Conservation (phyloP, 2,329 filamentous ascomycete species). For the Metarhizium humberi region DNA sequence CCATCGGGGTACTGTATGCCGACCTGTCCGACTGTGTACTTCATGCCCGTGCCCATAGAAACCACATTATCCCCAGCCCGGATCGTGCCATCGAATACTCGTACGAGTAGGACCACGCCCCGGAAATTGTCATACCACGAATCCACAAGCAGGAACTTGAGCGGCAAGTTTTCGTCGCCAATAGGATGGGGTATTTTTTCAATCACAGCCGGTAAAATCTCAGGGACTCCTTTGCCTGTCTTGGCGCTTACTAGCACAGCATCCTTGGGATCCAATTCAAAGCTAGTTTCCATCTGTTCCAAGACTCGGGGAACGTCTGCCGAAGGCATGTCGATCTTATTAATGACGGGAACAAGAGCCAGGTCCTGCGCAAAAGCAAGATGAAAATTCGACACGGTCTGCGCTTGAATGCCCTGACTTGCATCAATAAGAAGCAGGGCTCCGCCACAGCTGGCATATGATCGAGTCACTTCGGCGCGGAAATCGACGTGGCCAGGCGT, state of each 20-base stretch:
- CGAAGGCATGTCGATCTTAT: slow-evolving; percentile 90
- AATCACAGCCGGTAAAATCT: slow-evolving; percentile 77
- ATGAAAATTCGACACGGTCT: slow-evolving; percentile 98
- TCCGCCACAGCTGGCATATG: slow-evolving; percentile 92
- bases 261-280: slow-evolving; percentile 74
- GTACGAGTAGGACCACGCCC: slow-evolving; percentile 82
- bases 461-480: slow-evolving; percentile 87
- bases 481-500: slow-evolving; percentile 98
- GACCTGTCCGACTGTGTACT: slow-evolving; percentile 91
- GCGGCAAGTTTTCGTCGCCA: slow-evolving; percentile 62
- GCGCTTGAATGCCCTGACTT: slow-evolving; percentile 91
- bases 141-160: slow-evolving; percentile 84
- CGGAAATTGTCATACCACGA: slow-evolving; percentile 98
- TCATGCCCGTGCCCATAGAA: slow-evolving; percentile 78
- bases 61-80: slow-evolving; percentile 76
- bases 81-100: slow-evolving; percentile 82
- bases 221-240: slow-evolving; percentile 78
- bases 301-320: slow-evolving; percentile 81
- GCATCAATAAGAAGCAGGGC: slow-evolving; percentile 90
- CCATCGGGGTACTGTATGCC: slow-evolving; percentile 92
- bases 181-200: slow-evolving; percentile 73
- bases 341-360: slow-evolving; percentile 80
- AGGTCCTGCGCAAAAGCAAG: slow-evolving; percentile 89
- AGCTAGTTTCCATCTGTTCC: slow-evolving; percentile 75
- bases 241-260: slow-evolving; percentile 77